Percentiles rank a stretch among this genome's conserved stretches.
Conservation (phyloP, 345 rosid species). For the Psidium friedrichsthalianum region DNA sequence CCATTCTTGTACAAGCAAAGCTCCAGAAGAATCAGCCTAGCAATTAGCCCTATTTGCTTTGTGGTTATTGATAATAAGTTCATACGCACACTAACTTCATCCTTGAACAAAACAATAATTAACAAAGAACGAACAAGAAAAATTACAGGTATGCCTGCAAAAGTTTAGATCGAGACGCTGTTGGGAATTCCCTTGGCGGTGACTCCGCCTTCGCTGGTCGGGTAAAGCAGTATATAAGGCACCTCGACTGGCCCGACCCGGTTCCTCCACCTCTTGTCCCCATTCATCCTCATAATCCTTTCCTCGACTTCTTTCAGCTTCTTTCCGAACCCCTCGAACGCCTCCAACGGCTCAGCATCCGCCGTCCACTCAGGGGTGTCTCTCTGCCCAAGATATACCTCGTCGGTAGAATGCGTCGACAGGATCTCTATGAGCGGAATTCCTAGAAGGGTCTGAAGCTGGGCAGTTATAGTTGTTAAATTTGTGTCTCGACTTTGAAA, state of each 20-base stretch:
- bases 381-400: constrained; percentile 4
- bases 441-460: not conserved
- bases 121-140: not conserved
- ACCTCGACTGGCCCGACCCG: not conserved
- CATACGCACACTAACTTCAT: not conserved
- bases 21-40: not conserved
- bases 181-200: constrained; percentile 9
- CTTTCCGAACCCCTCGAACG: not conserved
- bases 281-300: not conserved
- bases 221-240: constrained; percentile 1
- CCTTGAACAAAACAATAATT: not conserved
- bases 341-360: not conserved
- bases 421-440: constrained; percentile 1
- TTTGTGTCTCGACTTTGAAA: too few species aligned
- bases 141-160: not conserved
- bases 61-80: not conserved
- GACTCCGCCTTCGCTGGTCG: constrained; percentile 3
- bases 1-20: not conserved
- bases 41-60: not conserved
- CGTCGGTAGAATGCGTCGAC: constrained; percentile 1
- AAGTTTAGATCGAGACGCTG: constrained; percentile 7
- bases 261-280: constrained; percentile 1
- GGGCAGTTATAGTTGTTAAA: not conserved
- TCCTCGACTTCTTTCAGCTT: not conserved
- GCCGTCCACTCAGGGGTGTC: not conserved